Conservation (phyloP, 2,329 filamentous ascomycete species). For the Beauveria scarabaeidicola region DNA sequence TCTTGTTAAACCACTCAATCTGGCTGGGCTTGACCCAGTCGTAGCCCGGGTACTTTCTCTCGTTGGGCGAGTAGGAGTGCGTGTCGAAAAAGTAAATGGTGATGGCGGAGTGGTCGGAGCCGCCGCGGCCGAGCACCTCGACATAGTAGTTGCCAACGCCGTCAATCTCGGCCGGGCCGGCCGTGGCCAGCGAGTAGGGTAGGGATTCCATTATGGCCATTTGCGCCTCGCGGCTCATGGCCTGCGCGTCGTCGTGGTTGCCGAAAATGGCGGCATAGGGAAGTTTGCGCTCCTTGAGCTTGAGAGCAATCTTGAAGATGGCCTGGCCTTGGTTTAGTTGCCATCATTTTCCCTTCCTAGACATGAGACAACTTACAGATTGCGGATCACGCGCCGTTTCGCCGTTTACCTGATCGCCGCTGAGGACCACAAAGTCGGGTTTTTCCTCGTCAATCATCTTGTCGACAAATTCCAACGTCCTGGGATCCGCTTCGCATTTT, state of each 20-base stretch:
- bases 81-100: conserved; percentile 95
- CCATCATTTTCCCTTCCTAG: neutral
- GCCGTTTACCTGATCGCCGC: conserved; percentile 92
- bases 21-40: conserved; percentile 95
- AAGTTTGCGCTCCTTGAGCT: conserved; percentile 78
- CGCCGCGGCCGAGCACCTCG: conserved; percentile 75
- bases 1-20: conserved; percentile 87
- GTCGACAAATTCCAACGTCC: conserved; percentile 83
- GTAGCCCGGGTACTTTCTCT: conserved; percentile 82
- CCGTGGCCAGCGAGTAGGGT: conserved; percentile 79
- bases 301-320: conserved; percentile 84
- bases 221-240: conserved; percentile 64
- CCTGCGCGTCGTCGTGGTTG: conserved; percentile 92
- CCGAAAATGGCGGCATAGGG: conserved; percentile 93
- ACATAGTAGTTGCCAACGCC: conserved; percentile 93
- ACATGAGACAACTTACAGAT: conserved; percentile 45
- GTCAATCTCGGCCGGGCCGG: conserved; percentile 75
- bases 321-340: conserved; percentile 37
- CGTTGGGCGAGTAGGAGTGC: conserved; percentile 84
- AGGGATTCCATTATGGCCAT: conserved; percentile 83
- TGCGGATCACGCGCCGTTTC: conserved; percentile 87
- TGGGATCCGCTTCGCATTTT: conserved; percentile 81
- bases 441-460: conserved; percentile 84
- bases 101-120: conserved; percentile 76
- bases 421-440: conserved; percentile 84